Conservation (phyloP, 2,329 filamentous ascomycete genomes). For the Talaromyces sp. region DNA sequence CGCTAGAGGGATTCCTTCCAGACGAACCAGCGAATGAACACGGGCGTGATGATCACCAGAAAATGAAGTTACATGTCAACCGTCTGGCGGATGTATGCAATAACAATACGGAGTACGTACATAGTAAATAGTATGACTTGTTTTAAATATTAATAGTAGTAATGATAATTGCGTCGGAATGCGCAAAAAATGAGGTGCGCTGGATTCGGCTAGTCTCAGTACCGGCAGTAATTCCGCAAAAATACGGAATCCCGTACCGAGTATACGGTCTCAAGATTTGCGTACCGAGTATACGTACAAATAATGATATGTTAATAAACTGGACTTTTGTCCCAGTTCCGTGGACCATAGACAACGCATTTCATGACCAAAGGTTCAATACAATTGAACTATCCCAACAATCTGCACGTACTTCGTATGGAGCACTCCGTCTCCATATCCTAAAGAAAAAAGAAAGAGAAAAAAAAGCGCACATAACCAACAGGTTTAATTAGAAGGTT, state of each 20-base stretch:
- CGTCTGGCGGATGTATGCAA: too few relatives aligned
- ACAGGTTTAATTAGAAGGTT: neutral
- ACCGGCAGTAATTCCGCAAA: neutral
- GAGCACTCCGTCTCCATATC: neutral
- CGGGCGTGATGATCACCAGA: neutral
- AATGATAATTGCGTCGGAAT: neutral
- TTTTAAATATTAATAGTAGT: neutral
- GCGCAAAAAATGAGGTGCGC: neutral
- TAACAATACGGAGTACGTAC: too few relatives aligned
- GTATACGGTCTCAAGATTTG: too few relatives aligned
- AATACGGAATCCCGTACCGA: too few relatives aligned
- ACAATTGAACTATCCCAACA: too few relatives aligned
- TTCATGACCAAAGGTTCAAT: too few relatives aligned
- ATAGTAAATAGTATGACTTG: too few relatives aligned
- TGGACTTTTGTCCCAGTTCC: neutral
- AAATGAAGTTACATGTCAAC: neutral
- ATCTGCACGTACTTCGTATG: too few relatives aligned
- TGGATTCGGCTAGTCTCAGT: neutral
- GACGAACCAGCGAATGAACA: neutral
- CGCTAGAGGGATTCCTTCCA: neutral
- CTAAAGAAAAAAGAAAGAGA: neutral
- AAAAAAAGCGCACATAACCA: neutral
- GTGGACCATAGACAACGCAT: too few relatives aligned
- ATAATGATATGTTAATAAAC: too few relatives aligned
- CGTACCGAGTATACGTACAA: neutral